Conservation (phyloP, 1,284 basidiomycete species). For the Naganishia cerealis region DNA sequence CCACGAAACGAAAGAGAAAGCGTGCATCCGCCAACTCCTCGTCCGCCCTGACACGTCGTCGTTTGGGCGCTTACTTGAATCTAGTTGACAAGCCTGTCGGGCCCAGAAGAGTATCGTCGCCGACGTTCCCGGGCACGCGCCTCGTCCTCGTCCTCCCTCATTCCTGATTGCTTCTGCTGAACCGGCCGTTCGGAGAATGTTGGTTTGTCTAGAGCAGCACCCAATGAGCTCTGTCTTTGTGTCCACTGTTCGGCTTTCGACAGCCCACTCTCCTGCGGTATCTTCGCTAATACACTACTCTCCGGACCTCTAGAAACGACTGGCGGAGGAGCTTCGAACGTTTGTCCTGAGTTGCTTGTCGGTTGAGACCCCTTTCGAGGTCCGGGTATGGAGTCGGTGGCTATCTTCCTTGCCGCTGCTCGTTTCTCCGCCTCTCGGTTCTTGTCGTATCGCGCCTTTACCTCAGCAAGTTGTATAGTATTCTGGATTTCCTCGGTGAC, state of each 20-base stretch:
- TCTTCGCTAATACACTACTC: slow-evolving; percentile 3
- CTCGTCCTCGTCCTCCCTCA: not conserved
- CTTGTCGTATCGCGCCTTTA: slow-evolving; percentile 35
- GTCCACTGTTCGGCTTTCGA: slow-evolving; percentile 29
- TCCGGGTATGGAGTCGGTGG: not conserved
- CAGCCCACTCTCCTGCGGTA: slow-evolving; percentile 23
- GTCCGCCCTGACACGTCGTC: not conserved
- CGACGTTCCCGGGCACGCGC: not conserved
- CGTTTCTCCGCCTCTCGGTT: slow-evolving; percentile 29
- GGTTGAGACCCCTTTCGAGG: not conserved
- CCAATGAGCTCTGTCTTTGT: slow-evolving; percentile 21
- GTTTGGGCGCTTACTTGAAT: not conserved
- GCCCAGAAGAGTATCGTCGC: slow-evolving; percentile 14
- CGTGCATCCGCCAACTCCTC: not conserved
- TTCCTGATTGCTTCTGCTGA: not conserved
- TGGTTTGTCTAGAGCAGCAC: not conserved
- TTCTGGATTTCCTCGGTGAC: slow-evolving; percentile 46
- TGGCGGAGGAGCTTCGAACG: not conserved
- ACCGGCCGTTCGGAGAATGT: not conserved
- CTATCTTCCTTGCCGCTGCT: slow-evolving; percentile 21
- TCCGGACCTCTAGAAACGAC: slow-evolving; percentile 1
- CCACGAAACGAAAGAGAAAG: not conserved
- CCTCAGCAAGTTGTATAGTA: slow-evolving; percentile 41
- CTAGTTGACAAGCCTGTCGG: slow-evolving; percentile 23
- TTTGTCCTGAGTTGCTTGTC: not conserved